Evolutionary conservation across 2,329 filamentous ascomycete species (phyloP).

Genomic region (Xenoacremonium recifei): DNA sequence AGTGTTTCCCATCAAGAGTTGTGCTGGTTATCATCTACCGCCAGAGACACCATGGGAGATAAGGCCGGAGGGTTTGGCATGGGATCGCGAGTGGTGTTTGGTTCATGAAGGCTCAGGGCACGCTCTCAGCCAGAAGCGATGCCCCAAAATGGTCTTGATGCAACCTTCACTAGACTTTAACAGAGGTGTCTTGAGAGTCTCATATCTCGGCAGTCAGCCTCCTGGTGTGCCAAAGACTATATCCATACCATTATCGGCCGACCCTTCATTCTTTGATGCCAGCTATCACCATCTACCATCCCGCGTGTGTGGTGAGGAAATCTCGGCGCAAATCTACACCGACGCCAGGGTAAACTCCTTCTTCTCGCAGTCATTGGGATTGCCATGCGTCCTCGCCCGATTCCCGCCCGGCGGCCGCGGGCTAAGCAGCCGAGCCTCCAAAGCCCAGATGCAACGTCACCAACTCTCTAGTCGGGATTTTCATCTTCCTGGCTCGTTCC

Average conservation of each 20-base stretch:
- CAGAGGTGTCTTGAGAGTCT: conserved; percentile 62
- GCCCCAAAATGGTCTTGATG: conserved; percentile 84
- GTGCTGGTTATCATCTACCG: conserved; percentile 74
- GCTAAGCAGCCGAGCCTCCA: conserved; percentile 64
- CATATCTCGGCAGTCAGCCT: conserved; percentile 38
- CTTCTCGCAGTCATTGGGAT: conserved; percentile 71
- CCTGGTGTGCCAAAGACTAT: conserved; percentile 36
- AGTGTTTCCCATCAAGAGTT: conserved; percentile 94
- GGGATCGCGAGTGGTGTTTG: conserved; percentile 97
- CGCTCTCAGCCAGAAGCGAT: conserved; percentile 83
- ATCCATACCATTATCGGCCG: conserved; percentile 63
- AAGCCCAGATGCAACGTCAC: conserved; percentile 65
- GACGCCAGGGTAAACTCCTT: conserved; percentile 67
- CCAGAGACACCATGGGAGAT: conserved; percentile 68
- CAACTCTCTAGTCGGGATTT: conserved; percentile 33
- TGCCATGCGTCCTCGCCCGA: conserved; percentile 80
- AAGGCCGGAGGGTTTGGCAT: conserved; percentile 77
- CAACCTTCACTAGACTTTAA: conserved; percentile 72
- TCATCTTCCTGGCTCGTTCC: conserved; percentile 54
- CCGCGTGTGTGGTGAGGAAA: conserved; percentile 79
- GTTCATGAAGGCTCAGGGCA: conserved; percentile 82
- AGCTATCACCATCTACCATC: conserved; percentile 48
- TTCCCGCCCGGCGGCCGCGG: conserved; percentile 69
- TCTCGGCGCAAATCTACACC: conserved; percentile 69
- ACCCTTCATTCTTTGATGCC: conserved; percentile 56